Conservation (phyloP, 2,329 filamentous ascomycete genomes). For the Fusarium mexicanum region DNA sequence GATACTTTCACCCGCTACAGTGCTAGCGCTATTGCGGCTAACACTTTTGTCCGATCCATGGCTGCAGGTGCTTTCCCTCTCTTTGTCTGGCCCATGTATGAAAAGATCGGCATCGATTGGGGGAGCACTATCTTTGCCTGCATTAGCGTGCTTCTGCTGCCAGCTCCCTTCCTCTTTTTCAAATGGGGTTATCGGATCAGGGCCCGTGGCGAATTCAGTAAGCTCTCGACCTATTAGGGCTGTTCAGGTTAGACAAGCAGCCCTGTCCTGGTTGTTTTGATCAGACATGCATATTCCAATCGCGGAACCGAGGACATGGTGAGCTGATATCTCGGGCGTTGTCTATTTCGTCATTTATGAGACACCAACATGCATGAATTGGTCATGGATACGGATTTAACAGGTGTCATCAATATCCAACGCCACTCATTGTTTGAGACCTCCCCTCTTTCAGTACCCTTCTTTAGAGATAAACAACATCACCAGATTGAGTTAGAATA, state of each 20-base stretch:
- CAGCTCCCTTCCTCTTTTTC: not conserved
- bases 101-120: not conserved
- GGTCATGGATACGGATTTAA: not conserved
- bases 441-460: not conserved
- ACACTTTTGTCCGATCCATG: not conserved
- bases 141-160: not conserved
- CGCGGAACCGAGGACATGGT: not conserved
- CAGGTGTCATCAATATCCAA: not conserved
- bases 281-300: not conserved
- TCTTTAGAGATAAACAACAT: not conserved
- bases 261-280: not conserved
- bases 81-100: not conserved
- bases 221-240: not conserved
- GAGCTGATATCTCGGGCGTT: not conserved
- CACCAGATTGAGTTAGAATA: not conserved
- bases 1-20: not conserved
- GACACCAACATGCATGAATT: not conserved
- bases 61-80: not conserved
- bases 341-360: not conserved
- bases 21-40: not conserved
- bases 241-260: too few relatives aligned
- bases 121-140: not conserved
- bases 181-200: not conserved
- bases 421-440: fast-evolving
- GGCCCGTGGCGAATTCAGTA: not conserved